Base-by-base conservation (phyloP, 495 filamentous ascomycete genomes). In the Bathelium albidoporum region DNA sequence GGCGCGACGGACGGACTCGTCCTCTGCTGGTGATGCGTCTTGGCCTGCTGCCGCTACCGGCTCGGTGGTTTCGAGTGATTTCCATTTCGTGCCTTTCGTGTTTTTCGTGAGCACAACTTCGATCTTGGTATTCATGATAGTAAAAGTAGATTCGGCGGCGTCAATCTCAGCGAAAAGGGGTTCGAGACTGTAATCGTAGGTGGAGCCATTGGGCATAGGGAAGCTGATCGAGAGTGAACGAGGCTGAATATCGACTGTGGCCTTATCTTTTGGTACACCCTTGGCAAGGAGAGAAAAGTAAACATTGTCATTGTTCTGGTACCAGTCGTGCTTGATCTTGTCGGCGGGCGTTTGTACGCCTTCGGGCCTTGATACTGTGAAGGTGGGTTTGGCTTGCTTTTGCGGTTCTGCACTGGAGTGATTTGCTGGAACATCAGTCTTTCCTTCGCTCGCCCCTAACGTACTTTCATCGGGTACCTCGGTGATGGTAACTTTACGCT, bases 301-400 rank as follows among this genome's bases (percentile, higher is more conserved):
- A 31, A 91, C 84, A 18, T 77, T 81, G 2, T 84, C 81, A 7
- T 70, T 68, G 2, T 83, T 88, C 69, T 93, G 89, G 75, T 89
- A 91, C 87, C 87, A 91, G 60, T 92, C 89, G 68, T 91, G 82
- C 12, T 88, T 81, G 64, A 91, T 83, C 72, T 89, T 89, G 69
- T 78, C 75, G 14, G 77, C 75, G 0, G 82, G 78, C 22, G 84
- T 85, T 49, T 76, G 77, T 3, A 73, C 73, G 14, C 70, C 71
- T 52, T 68, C 66, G 20, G 67, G 16, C 31, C 62, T 32, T 31
- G 66, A 26, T 16, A 73, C 69, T 34, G 68, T 62, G 2, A 55
- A 44, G 59, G 18, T 60, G 39, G 59, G 59, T 32, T 59, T 60
- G 32, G 63, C 61, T 34, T 58, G 9, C 11, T 55, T 1, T 4